Evolutionary conservation across 2,329 filamentous ascomycete genomes (phyloP).

Genomic region (Uncinocarpus reesii): DNA sequence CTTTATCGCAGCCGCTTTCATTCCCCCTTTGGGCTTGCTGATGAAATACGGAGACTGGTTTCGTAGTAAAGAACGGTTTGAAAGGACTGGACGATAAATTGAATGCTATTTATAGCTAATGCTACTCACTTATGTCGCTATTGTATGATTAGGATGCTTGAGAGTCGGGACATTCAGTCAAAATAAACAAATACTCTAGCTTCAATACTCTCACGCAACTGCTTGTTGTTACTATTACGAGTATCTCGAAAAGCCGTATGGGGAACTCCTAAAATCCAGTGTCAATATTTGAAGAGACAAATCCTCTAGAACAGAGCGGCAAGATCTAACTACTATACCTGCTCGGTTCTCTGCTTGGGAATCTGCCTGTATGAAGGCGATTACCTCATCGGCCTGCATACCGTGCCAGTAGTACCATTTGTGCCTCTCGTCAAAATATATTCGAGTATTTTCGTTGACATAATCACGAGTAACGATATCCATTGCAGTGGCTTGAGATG

Average conservation of each 20-base stretch:
- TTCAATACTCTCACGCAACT: background rate
- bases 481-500: too few relatives aligned
- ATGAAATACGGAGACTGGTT: background rate
- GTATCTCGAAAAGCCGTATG: background rate
- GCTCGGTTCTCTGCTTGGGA: background rate
- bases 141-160: background rate
- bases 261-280: background rate
- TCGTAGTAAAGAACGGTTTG: background rate
- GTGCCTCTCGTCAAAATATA: background rate
- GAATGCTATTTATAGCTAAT: background rate
- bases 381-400: background rate
- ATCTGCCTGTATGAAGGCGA: background rate
- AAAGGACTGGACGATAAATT: background rate
- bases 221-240: background rate
- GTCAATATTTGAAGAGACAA: background rate
- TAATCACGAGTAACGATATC: background rate
- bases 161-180: background rate
- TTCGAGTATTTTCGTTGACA: background rate
- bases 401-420: background rate
- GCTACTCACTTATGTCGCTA: background rate
- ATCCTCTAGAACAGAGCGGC: background rate
- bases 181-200: background rate
- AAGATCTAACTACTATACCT: background rate
- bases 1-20: constrained; percentile 21
- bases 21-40: background rate